Conservation (phyloP, 108 stramenopile species). For the Stephanodiscus minutulus region DNA sequence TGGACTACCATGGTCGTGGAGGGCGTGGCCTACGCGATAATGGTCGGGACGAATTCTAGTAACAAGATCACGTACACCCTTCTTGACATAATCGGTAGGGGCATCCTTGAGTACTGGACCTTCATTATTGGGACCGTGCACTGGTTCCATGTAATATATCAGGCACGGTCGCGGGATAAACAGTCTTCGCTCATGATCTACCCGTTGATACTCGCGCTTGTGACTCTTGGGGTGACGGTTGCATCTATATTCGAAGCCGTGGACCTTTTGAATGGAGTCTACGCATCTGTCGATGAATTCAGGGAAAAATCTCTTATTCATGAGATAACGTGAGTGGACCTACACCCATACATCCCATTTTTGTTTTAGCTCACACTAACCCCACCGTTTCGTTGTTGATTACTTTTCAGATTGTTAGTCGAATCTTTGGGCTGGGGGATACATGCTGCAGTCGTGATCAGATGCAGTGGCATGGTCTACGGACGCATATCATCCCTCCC, state of each 20-base stretch:
- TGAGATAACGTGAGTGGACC: slow-evolving; percentile 18
- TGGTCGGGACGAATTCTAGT: slow-evolving; percentile 21
- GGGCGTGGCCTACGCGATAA: slow-evolving; percentile 32
- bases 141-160: slow-evolving; percentile 34
- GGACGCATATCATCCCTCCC: slow-evolving; percentile 39
- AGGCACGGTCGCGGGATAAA: slow-evolving; percentile 40
- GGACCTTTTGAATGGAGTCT: slow-evolving; percentile 17
- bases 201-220: slow-evolving; percentile 27
- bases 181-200: slow-evolving; percentile 19
- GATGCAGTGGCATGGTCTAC: slow-evolving; percentile 30
- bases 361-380: background rate
- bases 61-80: slow-evolving; percentile 40
- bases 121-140: slow-evolving; percentile 36
- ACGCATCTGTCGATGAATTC: slow-evolving; percentile 22
- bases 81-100: slow-evolving; percentile 51
- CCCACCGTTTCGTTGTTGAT: background rate
- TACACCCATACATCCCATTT: background rate
- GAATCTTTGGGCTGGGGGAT: slow-evolving; percentile 42
- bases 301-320: slow-evolving; percentile 26
- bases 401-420: slow-evolving; percentile 18
- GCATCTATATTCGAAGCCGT: slow-evolving; percentile 30
- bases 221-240: slow-evolving; percentile 22
- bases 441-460: slow-evolving; percentile 37
- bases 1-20: slow-evolving; percentile 42
- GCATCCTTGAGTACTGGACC: slow-evolving; percentile 44